Evolutionary conservation across 192 early-diverging fungal genomes (phyloP), one percentile per base, ranked within the genome.

Genomic region (Coemansia sp.): DNA sequence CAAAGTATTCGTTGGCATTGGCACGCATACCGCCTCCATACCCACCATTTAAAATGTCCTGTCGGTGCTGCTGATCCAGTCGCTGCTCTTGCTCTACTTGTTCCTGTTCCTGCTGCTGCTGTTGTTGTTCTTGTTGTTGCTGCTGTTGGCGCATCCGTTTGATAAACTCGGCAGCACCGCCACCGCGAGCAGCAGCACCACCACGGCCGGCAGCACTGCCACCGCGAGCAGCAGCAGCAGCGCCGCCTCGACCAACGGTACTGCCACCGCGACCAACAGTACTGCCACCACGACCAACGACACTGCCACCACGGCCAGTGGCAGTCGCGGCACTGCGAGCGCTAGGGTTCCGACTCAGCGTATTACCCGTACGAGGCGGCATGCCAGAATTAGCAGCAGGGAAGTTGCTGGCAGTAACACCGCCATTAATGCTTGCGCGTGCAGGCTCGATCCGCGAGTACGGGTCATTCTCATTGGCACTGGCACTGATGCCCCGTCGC

Each of bases 341-440:
- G 27, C 64, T 64, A 3, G 70, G 8, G 58, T 60, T 38, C 57
- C 64, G 70, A 21, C 36, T 66, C 25, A 48, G 58, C 19, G 46
- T 19, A 23, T 58, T 46, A 21, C 63, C 42, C 34, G 62, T 62
- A 11, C 25, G 58, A 4, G 59, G 29, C n/a, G 29, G 29, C 34
- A 36, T 62, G 10, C 36, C 59, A 37, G 34, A 64, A 23, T 32
- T 41, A 31, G 55, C 29, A 14, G 29, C 55, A 15, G 55, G 41
- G 41, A 42, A 14, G 11, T 45, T 37, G 57, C 46, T 59, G 38
- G 59, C 64, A 51, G 64, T 36, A 41, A 37, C 62, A 9, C 39
- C 64, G 46, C 48, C 51, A 39, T 62, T 67, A 17, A 39, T 31
- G 50, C 64, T 53, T 45, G 66, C 46, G 61, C 65, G 72, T 10